Evolutionary conservation across 2,329 filamentous ascomycete species (phyloP).

Genomic region (Fusarium stilboides): DNA sequence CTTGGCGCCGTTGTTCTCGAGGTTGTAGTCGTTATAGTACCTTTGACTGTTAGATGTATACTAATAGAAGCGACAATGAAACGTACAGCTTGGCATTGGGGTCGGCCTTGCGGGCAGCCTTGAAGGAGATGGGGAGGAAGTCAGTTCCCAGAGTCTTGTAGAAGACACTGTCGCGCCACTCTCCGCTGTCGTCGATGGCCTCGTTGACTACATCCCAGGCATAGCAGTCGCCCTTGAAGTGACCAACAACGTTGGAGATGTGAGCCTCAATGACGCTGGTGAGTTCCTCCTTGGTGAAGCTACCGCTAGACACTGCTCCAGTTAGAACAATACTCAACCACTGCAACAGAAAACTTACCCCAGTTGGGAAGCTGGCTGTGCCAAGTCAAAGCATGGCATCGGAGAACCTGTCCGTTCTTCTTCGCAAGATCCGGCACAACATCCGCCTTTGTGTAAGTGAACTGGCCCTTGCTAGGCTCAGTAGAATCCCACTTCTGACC

Average conservation of each 20-base stretch:
- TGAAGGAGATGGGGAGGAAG: constrained; percentile 72
- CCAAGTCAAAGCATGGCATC: constrained; percentile 75
- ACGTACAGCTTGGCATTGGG: constrained; percentile 67
- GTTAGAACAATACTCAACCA: background rate
- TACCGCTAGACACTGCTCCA: constrained; percentile 42
- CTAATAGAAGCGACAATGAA: fast-evolving
- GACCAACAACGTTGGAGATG: constrained; percentile 69
- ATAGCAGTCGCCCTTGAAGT: constrained; percentile 73
- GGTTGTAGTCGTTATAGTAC: constrained; percentile 72
- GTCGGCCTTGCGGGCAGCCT: constrained; percentile 68
- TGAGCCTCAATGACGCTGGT: constrained; percentile 67
- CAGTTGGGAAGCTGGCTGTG: constrained; percentile 56
- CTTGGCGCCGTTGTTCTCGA: constrained; percentile 68
- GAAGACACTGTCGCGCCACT: constrained; percentile 68
- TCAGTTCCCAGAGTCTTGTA: constrained; percentile 68
- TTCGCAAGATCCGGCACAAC: constrained; percentile 64
- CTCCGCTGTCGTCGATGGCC: constrained; percentile 71
- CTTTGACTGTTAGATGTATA: constrained; percentile 21
- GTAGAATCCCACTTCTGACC: constrained; percentile 75
- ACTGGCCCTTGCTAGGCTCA: constrained; percentile 70
- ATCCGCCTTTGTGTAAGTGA: constrained; percentile 72
- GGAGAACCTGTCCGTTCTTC: constrained; percentile 65
- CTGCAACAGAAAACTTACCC: constrained; percentile 29
- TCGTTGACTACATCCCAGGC: constrained; percentile 79
- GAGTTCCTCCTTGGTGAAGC: constrained; percentile 73